These are phyloP conservation scores for Zea luxurians DNA, from an alignment of 176 grass and related monocot genomes.

Conservation along the genomic window DNA sequence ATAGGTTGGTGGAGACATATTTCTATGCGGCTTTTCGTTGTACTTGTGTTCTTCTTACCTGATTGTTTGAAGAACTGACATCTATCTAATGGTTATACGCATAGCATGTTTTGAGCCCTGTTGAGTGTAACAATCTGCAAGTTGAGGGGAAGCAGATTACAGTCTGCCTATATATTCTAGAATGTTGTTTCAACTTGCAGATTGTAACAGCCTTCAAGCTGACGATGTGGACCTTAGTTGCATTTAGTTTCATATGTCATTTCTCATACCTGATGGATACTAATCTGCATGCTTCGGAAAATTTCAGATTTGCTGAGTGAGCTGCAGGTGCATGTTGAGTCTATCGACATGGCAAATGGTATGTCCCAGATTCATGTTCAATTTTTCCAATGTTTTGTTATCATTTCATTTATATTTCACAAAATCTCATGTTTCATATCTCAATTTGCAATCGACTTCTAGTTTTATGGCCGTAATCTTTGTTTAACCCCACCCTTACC, in stretches of 20 bases:
- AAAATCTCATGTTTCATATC: neutral
- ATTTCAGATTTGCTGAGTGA: slow-evolving; percentile 71
- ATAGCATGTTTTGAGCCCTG: neutral
- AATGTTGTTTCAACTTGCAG: neutral
- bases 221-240: neutral
- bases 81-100: neutral
- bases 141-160: neutral
- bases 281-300: slow-evolving; percentile 24
- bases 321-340: slow-evolving; percentile 83
- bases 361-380: slow-evolving; percentile 9
- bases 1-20: neutral
- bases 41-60: neutral
- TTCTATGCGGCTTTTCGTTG: neutral
- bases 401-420: neutral
- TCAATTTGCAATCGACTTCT: neutral
- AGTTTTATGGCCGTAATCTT: neutral
- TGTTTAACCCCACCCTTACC: neutral
- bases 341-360: slow-evolving; percentile 92
- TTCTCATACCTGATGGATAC: neutral
- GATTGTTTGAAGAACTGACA: neutral
- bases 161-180: neutral
- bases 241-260: neutral
- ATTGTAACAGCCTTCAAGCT: neutral
- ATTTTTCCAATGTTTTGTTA: neutral
- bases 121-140: neutral